Base-by-base conservation (phyloP, 805 yeast species). In the Barnettozyma salicaria region DNA sequence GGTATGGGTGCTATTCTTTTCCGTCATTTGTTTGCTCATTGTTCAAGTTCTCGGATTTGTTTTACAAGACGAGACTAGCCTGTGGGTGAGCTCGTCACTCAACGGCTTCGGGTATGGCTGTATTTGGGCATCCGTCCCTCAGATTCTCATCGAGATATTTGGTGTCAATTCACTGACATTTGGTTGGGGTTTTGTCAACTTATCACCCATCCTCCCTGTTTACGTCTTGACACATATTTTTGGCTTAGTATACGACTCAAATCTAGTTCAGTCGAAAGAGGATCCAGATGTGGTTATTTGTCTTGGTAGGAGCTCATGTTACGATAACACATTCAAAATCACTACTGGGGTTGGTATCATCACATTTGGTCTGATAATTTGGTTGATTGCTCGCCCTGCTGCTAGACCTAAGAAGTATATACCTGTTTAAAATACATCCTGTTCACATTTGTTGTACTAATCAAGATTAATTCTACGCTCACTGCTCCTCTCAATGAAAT, bases 81-180 rank as follows among this genome's bases (percentile, higher is more conserved):
- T 84, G 47, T 67, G 78, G 58, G 28, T 67, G 21, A 61, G 71
- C 18, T 77, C 89, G 1, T 53, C 70, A n/a, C 50, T 74, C 14
- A 69, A 74, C 21, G 94, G 94, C 0, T 62, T 78, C 25, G 80
- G 79, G 27, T 84, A 84, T 58, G 94, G 94, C 1, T 71, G 76
- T 44, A 67, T 78, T 17, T 80, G 80, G 60, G 82, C 89, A 34
- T 67, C 80, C 7, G 71, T 74, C 58, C 92, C 94, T 5, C 76
- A 83, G n/a, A 73, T 84, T 16, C 70, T 80, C n/a, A 73, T 86
- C 13, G 90, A 84, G 45, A 58, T 70, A 8, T 83, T 81, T 60
- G 92, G 92, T 3, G 72, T 84, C 63, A 64, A 64, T 13, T 66
- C 72, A 36, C 80, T 82, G 49, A 72, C 84, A 7, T 76, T 72